A percentile compares a stretch with the other conserved stretches of the same genome.
phyloP scores from a whole-genome alignment of 1,284 basidiomycete genomes.

The Microbotryum violaceum region DNA sequence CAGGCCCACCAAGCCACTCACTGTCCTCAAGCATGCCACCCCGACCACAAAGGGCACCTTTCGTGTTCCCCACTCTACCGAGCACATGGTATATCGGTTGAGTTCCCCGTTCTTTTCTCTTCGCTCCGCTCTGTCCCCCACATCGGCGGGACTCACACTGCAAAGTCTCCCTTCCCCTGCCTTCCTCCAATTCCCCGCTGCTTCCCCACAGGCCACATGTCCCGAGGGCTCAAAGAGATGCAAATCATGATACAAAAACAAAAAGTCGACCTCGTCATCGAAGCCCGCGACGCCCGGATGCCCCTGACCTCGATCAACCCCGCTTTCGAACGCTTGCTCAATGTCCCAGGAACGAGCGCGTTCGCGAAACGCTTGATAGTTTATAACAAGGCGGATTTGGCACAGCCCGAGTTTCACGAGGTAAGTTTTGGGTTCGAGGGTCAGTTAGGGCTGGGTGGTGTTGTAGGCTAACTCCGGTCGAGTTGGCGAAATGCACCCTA shows the following conservation, averaged over 20 bases:
- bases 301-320: conserved; percentile 91
- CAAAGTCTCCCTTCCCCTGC: not conserved
- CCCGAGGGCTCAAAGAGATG: conserved; percentile 68
- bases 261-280: conserved; percentile 83
- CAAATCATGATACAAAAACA: conserved; percentile 57
- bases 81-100: conserved; percentile 30
- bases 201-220: conserved; percentile 78
- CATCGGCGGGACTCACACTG: not conserved
- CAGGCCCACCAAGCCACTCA: too few relatives aligned
- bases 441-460: not conserved
- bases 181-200: not conserved
- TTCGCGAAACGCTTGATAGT: conserved; percentile 66
- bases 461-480: not conserved
- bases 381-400: conserved; percentile 87
- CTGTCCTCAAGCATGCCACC: not conserved
- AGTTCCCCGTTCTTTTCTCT: not conserved
- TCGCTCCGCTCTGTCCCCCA: not conserved
- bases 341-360: conserved; percentile 9
- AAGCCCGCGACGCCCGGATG: conserved; percentile 84
- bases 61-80: conserved; percentile 26
- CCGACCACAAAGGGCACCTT: conserved; percentile 13
- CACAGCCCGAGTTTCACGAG: conserved; percentile 73
- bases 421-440: conserved; percentile 48
- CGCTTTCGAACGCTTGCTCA: conserved; percentile 60
- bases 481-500: not conserved